phyloP scores from a whole-genome alignment of 2,329 filamentous ascomycete species.

The Aotearoamyces nothofagi region DNA sequence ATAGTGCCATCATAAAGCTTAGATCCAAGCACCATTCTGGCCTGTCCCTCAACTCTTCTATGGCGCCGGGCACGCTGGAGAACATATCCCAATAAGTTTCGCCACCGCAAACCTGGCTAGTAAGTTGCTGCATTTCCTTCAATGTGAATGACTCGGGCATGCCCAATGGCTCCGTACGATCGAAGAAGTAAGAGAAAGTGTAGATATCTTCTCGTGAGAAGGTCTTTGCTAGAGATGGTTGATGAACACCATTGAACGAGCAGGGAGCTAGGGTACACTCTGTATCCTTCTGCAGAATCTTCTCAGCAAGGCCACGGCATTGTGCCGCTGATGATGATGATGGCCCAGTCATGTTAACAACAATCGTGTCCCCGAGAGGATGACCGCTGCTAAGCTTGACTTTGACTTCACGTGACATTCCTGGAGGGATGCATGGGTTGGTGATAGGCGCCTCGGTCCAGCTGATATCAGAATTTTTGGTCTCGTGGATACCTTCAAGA shows the following conservation, averaged over 20 bases:
- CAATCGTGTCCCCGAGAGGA: conserved; percentile 44
- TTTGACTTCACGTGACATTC: conserved; percentile 58
- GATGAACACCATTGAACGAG: conserved; percentile 95
- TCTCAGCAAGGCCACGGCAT: conserved; percentile 81
- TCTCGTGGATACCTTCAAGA: conserved; percentile 54
- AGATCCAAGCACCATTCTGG: conserved; percentile 90
- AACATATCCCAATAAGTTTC: conserved; percentile 70
- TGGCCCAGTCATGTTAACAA: conserved; percentile 81
- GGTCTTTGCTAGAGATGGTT: conserved; percentile 82
- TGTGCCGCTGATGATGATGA: conserved; percentile 61
- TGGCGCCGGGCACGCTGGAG: conserved; percentile 55
- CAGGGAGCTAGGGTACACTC: conserved; percentile 77
- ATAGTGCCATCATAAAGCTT: conserved; percentile 86
- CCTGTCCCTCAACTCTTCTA: conserved; percentile 65
- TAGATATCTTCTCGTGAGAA: conserved; percentile 86
- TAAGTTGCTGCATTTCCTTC: conserved; percentile 74
- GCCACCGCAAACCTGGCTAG: conserved; percentile 72
- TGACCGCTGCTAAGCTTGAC: conserved; percentile 55
- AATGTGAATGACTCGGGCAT: conserved; percentile 98
- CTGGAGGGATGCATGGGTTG: conserved; percentile 78
- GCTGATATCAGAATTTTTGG: conserved; percentile 39
- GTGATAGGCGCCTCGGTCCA: conserved; percentile 60
- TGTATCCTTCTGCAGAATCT: conserved; percentile 76
- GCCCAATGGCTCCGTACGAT: conserved; percentile 82
- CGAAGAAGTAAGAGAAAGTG: conserved; percentile 96